Base-by-base conservation (phyloP, 768 basidiomycete genomes). In the Mycena vulgaris region DNA sequence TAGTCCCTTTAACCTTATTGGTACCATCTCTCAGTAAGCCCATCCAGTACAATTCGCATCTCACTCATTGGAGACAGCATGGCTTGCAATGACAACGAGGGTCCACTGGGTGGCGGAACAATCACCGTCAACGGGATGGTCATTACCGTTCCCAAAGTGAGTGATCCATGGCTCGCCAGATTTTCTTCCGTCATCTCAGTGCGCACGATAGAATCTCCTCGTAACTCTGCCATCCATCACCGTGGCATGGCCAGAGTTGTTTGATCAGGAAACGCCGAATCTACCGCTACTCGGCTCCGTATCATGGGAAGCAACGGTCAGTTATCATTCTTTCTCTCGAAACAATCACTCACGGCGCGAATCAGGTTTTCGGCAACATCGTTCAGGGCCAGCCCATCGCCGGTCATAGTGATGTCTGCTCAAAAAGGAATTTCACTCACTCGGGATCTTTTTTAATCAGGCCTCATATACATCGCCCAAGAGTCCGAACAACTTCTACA, bases 221-320 rank as follows among this genome's bases (percentile, higher is more conserved):
- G 52, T 67, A 1, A 67, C 66, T 25, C 56, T 67, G 9, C 66
- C 66, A 17, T 67, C 66, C 33, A 67, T 67, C 11, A 52, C 55
- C 23, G 37, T 39, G 9, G 66, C 66, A 21, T 67, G 66, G 66
- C n/a, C 56, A 31, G 66, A 67, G 39, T 28, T 67, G 45, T 67
- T 67, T 30, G 56, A 67, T n/a, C n/a, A 27, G 23, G 39, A 39
- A 39, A 39, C 39, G 14, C 39, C 39, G 3, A 39, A 16, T 39
- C 14, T 39, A 16, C 39, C 39, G 14, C 39, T 39, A 8, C 39
- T 39, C 39, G 39, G 14, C 39, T 39, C 39, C 39, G 39, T 39
- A 10, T 39, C 39, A 3, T 39, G 39, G 39, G 39, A 39, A 16
- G 39, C 39, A 16, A 39, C 39, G 9, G 39, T 39, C 9, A 39